A percentile compares a stretch with the other conserved stretches of the same genome.
phyloP scores from a whole-genome alignment of 179 eudicot species.

The Amaranthus tricolor region DNA sequence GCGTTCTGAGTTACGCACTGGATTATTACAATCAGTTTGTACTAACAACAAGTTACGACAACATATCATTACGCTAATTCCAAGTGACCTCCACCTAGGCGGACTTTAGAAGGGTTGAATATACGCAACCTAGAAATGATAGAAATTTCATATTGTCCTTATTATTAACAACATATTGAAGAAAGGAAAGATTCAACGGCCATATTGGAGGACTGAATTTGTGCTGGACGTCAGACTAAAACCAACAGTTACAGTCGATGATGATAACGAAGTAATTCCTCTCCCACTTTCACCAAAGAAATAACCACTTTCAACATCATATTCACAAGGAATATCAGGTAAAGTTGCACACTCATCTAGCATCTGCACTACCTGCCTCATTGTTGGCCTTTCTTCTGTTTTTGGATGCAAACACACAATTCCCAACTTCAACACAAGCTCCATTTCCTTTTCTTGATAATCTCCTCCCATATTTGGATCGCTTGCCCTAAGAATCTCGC shows the following conservation, averaged over 20 bases:
- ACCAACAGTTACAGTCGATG: constrained; percentile 8
- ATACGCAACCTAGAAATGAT: too few relatives aligned
- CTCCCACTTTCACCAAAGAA: constrained; percentile 15
- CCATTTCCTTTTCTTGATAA: constrained; percentile 23
- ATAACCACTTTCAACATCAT: constrained; percentile 1
- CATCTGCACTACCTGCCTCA: constrained; percentile 29
- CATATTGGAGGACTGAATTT: constrained; percentile 15
- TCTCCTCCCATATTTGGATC: constrained; percentile 19
- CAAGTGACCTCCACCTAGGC: too few relatives aligned
- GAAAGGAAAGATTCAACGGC: constrained; percentile 11
- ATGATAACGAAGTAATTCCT: background rate
- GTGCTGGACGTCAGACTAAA: background rate
- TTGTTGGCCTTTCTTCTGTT: constrained; percentile 32
- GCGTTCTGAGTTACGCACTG: too few relatives aligned
- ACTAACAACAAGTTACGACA: too few relatives aligned
- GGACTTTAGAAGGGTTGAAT: too few relatives aligned
- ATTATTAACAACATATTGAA: too few relatives aligned
- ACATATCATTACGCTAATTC: too few relatives aligned
- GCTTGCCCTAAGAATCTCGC: constrained; percentile 3
- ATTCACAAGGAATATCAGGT: constrained; percentile 27
- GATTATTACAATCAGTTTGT: too few relatives aligned
- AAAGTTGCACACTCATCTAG: constrained; percentile 19
- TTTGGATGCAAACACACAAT: constrained; percentile 24
- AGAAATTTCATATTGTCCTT: too few relatives aligned
- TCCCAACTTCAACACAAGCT: constrained; percentile 27